phyloP scores from a whole-genome alignment of 169 alveolate species.

The Babesia gibsoni region DNA sequence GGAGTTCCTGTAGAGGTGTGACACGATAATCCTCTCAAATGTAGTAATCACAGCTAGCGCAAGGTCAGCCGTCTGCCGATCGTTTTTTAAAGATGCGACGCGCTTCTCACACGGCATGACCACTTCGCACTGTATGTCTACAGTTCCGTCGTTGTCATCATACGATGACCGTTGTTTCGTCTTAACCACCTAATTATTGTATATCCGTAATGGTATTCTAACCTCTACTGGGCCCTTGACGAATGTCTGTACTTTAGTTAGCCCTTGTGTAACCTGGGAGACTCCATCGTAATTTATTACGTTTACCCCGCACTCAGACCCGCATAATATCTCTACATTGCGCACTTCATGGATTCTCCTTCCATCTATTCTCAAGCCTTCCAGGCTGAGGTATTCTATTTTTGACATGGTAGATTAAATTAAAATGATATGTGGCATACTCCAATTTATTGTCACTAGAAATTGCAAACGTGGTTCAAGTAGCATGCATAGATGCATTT shows the following conservation, averaged over 20 bases:
- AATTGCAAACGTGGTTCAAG: neutral
- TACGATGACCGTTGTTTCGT: neutral
- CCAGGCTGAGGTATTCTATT: conserved; percentile 71
- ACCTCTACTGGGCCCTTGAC: conserved; percentile 63
- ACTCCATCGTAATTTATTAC: conserved; percentile 50
- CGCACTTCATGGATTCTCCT: conserved; percentile 67
- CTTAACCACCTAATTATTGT: neutral
- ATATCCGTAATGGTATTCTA: neutral
- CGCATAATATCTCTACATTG: conserved; percentile 63
- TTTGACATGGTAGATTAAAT: conserved; percentile 22
- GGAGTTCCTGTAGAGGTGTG: conserved; percentile 36
- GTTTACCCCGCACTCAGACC: conserved; percentile 58
- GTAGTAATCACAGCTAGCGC: conserved; percentile 33
- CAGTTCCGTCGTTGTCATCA: conserved; percentile 28
- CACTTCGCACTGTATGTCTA: conserved; percentile 54
- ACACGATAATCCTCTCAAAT: conserved; percentile 27
- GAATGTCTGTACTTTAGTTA: conserved; percentile 51
- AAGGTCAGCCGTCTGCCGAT: conserved; percentile 28
- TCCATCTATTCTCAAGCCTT: conserved; percentile 75
- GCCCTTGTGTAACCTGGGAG: conserved; percentile 55
- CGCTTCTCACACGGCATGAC: conserved; percentile 39
- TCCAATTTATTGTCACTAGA: neutral
- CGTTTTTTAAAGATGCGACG: conserved; percentile 6
- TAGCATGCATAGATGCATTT: neutral
- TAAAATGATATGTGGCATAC: neutral